Evolutionary conservation across 2,329 filamentous ascomycete species (phyloP).

Genomic region (Trichoderma oligosporum): DNA sequence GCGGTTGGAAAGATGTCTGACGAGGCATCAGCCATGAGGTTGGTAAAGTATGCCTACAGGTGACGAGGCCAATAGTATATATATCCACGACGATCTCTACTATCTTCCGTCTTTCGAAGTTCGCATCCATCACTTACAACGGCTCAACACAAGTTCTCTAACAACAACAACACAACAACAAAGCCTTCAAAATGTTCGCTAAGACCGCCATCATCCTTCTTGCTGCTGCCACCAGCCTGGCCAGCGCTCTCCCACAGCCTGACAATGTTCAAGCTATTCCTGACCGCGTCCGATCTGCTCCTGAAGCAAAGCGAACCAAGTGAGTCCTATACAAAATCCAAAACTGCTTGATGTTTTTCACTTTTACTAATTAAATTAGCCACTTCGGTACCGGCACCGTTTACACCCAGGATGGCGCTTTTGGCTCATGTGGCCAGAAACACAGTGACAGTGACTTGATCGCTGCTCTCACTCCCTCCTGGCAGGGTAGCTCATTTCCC

Average conservation of each 20-base stretch:
- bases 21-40: not conserved
- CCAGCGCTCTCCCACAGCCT: constrained; percentile 17
- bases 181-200: constrained; percentile 17
- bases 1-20: not conserved
- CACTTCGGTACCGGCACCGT: constrained; percentile 13
- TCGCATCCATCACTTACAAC: not conserved
- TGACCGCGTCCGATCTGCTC: constrained; percentile 9
- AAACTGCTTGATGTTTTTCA: not conserved
- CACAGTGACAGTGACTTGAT: constrained; percentile 11
- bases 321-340: not conserved
- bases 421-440: constrained; percentile 14
- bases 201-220: constrained; percentile 17
- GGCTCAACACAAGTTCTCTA: not conserved
- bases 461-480: constrained; percentile 12
- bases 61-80: constrained; percentile 7
- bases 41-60: not conserved
- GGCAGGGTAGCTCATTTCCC: constrained; percentile 12
- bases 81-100: constrained; percentile 3
- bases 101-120: not conserved
- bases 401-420: constrained; percentile 1
- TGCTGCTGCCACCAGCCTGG: constrained; percentile 17
- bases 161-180: not conserved
- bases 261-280: too few relatives aligned
- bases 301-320: constrained; percentile 14
- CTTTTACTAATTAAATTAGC: not conserved